Conservation (phyloP, 2,329 filamentous ascomycete species). For the Didymellaceae sp. region DNA sequence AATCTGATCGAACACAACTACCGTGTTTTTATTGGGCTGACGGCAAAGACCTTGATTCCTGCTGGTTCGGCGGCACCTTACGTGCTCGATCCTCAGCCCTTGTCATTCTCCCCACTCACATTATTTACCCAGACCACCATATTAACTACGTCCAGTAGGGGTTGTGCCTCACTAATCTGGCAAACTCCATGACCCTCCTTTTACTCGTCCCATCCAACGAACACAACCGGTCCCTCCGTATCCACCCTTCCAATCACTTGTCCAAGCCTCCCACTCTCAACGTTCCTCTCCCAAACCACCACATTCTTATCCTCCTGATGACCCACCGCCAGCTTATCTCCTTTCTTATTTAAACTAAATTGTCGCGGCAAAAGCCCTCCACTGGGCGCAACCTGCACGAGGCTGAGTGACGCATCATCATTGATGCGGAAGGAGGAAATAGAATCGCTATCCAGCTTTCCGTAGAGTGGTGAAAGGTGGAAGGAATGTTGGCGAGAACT, state of each 20-base stretch:
- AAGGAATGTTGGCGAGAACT: constrained; percentile 69
- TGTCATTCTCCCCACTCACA: too few species aligned
- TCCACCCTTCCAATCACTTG: constrained; percentile 7
- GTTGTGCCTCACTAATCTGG: too few species aligned
- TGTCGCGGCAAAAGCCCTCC: constrained; percentile 70
- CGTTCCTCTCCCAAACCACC: constrained; percentile 66
- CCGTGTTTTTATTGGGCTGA: too few species aligned
- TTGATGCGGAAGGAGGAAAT: constrained; percentile 56
- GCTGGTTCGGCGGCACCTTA: too few species aligned
- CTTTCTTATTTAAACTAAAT: constrained; percentile 69
- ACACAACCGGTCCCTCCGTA: constrained; percentile 18
- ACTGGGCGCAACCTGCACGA: constrained; percentile 64
- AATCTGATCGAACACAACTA: too few species aligned
- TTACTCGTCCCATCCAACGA: constrained; percentile 21
- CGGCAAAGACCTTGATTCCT: too few species aligned
- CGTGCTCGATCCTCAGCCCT: too few species aligned
- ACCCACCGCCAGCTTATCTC: constrained; percentile 68
- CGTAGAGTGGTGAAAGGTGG: constrained; percentile 50
- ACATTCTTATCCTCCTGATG: constrained; percentile 67
- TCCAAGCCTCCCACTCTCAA: constrained; percentile 61
- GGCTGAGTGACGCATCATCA: constrained; percentile 59
- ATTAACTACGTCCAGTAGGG: too few species aligned
- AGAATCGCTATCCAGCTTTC: constrained; percentile 56
- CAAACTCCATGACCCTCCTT: too few species aligned
- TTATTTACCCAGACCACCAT: too few species aligned